Evolutionary conservation across 331 rosid species (phyloP), one percentile per base, ranked within the genome.

Genomic region (Malus hybrid): DNA sequence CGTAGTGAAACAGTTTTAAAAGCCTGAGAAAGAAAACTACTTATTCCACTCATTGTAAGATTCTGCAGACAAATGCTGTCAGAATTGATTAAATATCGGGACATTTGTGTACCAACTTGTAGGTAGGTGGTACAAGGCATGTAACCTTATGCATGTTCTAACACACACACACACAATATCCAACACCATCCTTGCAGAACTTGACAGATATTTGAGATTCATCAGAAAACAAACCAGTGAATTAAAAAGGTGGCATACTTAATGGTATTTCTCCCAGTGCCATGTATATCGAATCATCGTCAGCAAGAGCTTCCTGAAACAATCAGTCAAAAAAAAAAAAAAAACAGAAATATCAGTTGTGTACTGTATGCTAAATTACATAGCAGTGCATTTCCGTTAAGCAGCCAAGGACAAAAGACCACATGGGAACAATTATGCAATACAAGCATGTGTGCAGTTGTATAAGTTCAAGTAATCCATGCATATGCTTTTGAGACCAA

Each of bases 251-350:
- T 52, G 78, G 81, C 96, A 74, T 94, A 92, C 99, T 92, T 85
- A 94, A 81, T 82, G 90, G 96, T 86, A 90, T 90, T 90, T 94
- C 99, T 74, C 89, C 99, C 56, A 94, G 93, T 10, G 99, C 91
- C 97, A 92, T 94, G 75, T 94, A 94, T 85, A 94, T 94, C 57
- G 96, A 87, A 84, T 94, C 99, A 80, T 94, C 99, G 75, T 94
- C 99, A 1, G 82, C 93, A 80, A 92, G 88, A 69, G 96, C 67
- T 27, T 79, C 96, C 97, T 91, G 96, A 80, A 87, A 89, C 75
- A 84, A 85, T 54, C 70, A 73, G 77, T 62, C n/a, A n/a, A n/a
- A 29, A 80, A 77, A 39, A 76, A 31, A 44, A 33, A 42, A 42
- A 9, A 3, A 1, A 19, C 19, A 31, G 64, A 73, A 36, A 55